Evolutionary conservation across 1,139 yeast genomes (phyloP), one percentile per base, ranked within the genome.

Genomic region (Pichia sp.): DNA sequence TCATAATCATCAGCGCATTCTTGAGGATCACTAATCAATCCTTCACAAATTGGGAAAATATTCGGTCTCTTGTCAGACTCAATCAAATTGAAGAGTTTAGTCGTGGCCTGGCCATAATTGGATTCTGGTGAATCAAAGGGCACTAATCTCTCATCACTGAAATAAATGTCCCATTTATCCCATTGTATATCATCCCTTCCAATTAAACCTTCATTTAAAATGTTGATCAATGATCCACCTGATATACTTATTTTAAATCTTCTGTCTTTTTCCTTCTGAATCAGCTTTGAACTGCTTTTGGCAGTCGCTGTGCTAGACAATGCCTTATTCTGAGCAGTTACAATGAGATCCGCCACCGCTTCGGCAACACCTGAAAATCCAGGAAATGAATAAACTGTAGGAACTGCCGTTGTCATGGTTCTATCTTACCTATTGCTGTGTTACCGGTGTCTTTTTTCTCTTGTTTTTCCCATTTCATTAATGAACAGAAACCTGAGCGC

Each of bases 1-100:
- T 92, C 98, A 64, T 92, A 92, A 49, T 72, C 77, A 61, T 92
- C 97, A 6, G 97, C 97, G 57, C 95, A 88, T 64, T 87, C 97
- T 61, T 85, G 95, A 3, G 97, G 90, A 60, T 44, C 50, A 27
- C 40, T 9, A 6, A 50, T 23, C 43, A 88, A 69, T 4, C 77
- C 58, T 61, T 84, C 94, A 63, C 90, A 86, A 49, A 92, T 84
- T 59, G 87, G 95, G 64, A 71, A 87, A 48, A 92, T 79, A 39
- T 77, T 76, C 11, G 97, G 97, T 44, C 66, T 65, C 49, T 66
- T 73, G 26, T 71, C 68, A 38, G 69, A 61, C 34, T 11, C 26
- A 16, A 88, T 77, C 47, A 69, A 70, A 65, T 87, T 95, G 52
- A 92, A 80, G 39, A 92, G 74, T 53, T 85, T 81, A 44, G 90